phyloP scores from a whole-genome alignment of 2,329 filamentous ascomycete genomes.

The Phoma sp. region DNA sequence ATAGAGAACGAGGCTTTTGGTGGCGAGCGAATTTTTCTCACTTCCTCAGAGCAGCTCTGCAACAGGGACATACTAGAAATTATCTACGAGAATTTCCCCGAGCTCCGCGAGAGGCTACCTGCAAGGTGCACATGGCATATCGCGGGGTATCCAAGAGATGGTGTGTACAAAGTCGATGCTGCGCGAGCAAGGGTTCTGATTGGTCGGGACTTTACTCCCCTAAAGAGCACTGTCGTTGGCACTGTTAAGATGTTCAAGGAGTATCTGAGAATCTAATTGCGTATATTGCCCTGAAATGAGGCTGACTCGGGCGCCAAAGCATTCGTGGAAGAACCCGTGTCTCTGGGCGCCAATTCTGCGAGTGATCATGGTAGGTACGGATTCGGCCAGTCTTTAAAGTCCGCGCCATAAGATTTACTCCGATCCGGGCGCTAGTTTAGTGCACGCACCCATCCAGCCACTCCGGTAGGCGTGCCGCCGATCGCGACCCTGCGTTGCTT shows the following conservation, averaged over 20 bases:
- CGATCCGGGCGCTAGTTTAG: not conserved
- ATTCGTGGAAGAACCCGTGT: no score
- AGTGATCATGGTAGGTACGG: not conserved
- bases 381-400: not conserved
- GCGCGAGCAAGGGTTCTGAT: slow-evolving; percentile 58
- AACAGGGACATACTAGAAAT: slow-evolving; percentile 62
- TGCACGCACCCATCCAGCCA: no score
- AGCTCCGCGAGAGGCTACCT: slow-evolving; percentile 55
- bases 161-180: slow-evolving; percentile 62
- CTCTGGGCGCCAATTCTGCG: no score
- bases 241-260: slow-evolving; percentile 55
- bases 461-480: no score
- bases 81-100: slow-evolving; percentile 59
- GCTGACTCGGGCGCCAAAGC: no score
- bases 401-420: not conserved
- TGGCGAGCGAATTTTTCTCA: slow-evolving; percentile 63
- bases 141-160: slow-evolving; percentile 48
- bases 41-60: slow-evolving; percentile 58
- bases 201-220: slow-evolving; percentile 59
- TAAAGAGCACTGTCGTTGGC: slow-evolving; percentile 64
- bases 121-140: slow-evolving; percentile 27
- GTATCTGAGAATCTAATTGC: not conserved
- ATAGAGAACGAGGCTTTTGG: slow-evolving; percentile 58
- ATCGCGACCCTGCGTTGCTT: no score
- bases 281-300: not conserved